Conservation (phyloP, 2,329 filamentous ascomycete genomes). For the Tolypocladium pustulatum region DNA sequence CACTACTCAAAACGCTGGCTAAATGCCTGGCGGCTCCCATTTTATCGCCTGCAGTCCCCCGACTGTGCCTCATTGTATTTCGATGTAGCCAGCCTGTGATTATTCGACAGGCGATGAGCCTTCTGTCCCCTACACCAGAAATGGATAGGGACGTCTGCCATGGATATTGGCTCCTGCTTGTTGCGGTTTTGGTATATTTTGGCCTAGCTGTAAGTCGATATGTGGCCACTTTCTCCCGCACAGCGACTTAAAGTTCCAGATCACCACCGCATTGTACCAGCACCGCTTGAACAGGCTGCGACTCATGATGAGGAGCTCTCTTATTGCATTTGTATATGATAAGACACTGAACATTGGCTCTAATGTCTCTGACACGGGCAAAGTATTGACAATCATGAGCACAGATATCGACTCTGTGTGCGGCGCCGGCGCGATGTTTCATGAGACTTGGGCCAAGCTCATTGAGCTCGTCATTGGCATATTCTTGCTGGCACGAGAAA, state of each 20-base stretch:
- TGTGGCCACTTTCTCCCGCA: background rate
- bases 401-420: constrained; percentile 27
- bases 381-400: constrained; percentile 2
- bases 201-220: background rate
- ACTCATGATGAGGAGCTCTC: background rate
- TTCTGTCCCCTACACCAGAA: background rate
- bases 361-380: background rate
- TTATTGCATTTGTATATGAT: background rate
- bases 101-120: background rate
- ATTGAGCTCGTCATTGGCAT: constrained; percentile 30
- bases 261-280: background rate
- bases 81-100: background rate
- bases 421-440: constrained; percentile 22
- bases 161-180: background rate
- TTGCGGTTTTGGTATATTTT: background rate
- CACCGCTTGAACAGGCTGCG: background rate
- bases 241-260: background rate
- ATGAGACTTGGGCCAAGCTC: constrained; percentile 30
- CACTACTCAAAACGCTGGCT: background rate
- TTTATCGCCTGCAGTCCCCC: background rate
- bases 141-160: background rate
- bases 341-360: background rate
- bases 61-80: background rate
- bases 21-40: background rate
- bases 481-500: constrained; percentile 18